Evolutionary conservation across 2,329 filamentous ascomycete species (phyloP).

Genomic region (Pseudogymnoascus sp.): DNA sequence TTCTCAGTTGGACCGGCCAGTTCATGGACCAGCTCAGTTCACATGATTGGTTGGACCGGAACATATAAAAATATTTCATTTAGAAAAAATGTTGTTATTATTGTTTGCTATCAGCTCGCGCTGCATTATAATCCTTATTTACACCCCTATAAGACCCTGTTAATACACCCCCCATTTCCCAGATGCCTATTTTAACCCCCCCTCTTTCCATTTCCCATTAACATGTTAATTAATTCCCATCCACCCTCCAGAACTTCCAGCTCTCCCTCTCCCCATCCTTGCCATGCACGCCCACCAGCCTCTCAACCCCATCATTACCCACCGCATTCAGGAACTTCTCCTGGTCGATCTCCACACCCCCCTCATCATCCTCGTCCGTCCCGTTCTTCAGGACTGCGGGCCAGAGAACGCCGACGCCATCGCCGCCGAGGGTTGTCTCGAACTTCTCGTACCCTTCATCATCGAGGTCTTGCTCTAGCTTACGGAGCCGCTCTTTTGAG

Average conservation of each 20-base stretch:
- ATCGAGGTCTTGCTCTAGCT: constrained; percentile 56
- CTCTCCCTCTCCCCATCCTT: constrained; percentile 61
- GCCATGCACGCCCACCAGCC: constrained; percentile 71
- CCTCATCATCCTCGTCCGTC: constrained; percentile 65
- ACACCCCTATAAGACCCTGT: background rate
- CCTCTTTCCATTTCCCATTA: background rate
- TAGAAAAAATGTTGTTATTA: background rate
- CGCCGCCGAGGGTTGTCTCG: constrained; percentile 81
- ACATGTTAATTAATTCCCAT: constrained; percentile 25
- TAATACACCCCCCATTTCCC: background rate
- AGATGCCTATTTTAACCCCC: background rate
- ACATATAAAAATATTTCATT: background rate
- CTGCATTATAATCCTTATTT: background rate
- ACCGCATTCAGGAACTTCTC: constrained; percentile 80
- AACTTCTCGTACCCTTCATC: constrained; percentile 75
- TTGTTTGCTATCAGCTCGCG: background rate
- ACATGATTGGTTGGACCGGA: too few relatives aligned
- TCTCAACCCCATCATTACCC: constrained; percentile 77
- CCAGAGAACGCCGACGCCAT: constrained; percentile 90
- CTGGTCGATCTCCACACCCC: constrained; percentile 86
- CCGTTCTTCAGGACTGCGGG: constrained; percentile 85
- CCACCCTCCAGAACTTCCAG: constrained; percentile 79
- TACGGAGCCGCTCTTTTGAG: constrained; percentile 44
- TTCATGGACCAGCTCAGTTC: too few relatives aligned
- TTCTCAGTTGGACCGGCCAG: too few relatives aligned